Conservation (phyloP, 805 yeast genomes). For the Pichia kluyveri region DNA sequence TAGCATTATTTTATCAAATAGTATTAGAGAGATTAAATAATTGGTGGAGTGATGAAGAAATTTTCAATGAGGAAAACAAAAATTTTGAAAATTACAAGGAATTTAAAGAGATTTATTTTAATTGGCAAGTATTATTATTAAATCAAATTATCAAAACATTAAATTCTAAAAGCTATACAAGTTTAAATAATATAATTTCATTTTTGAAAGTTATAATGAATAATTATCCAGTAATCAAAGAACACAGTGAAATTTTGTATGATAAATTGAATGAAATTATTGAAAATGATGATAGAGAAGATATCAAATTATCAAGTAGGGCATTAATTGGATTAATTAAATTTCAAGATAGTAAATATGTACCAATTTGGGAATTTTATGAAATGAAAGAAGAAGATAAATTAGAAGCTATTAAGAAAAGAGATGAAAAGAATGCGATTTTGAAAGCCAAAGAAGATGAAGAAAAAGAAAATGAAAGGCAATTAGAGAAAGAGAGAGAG, state of each 20-base stretch:
- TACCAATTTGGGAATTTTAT: slow-evolving; percentile 49
- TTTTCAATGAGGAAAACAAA: background rate
- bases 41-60: slow-evolving; percentile 25
- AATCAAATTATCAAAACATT: slow-evolving; percentile 36
- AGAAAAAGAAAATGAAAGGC: slow-evolving; percentile 12
- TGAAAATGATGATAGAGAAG: slow-evolving; percentile 58
- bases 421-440: slow-evolving; percentile 15
- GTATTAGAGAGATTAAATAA: slow-evolving; percentile 33
- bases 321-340: slow-evolving; percentile 61
- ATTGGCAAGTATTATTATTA: slow-evolving; percentile 47
- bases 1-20: slow-evolving; percentile 64
- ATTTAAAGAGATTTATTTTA: slow-evolving; percentile 34
- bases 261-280: slow-evolving; percentile 39
- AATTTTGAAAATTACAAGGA: slow-evolving; percentile 19
- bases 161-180: slow-evolving; percentile 55
- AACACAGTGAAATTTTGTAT: slow-evolving; percentile 49
- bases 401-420: slow-evolving; percentile 18
- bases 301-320: slow-evolving; percentile 66
- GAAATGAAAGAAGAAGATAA: slow-evolving; percentile 37
- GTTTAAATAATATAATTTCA: slow-evolving; percentile 71
- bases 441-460: slow-evolving; percentile 13
- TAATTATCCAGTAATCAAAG: slow-evolving; percentile 59
- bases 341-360: slow-evolving; percentile 43
- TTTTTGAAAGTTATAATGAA: slow-evolving; percentile 54
- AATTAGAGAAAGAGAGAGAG: background rate